These are phyloP conservation scores for Craspedostauros australis DNA, from an alignment of 108 stramenopile genomes.

Conservation along the genomic window DNA sequence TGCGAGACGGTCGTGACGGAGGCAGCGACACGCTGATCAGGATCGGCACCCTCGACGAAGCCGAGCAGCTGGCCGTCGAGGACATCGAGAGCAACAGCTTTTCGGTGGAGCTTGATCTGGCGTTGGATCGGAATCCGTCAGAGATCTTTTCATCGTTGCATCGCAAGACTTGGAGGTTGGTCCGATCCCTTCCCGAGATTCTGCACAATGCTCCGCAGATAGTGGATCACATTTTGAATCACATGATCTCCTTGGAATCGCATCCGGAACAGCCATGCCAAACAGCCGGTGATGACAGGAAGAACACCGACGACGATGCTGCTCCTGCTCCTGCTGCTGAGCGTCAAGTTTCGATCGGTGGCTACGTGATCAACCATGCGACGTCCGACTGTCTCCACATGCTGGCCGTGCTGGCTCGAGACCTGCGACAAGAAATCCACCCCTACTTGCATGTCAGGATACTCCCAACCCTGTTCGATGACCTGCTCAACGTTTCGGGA, in stretches of 20 bases:
- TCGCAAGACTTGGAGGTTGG: slow-evolving; percentile 55
- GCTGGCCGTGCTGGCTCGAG: slow-evolving; percentile 71
- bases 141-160: slow-evolving; percentile 62
- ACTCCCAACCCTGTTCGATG: slow-evolving; percentile 64
- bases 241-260: slow-evolving; percentile 46
- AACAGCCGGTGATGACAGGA: not conserved
- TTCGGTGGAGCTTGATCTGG: slow-evolving; percentile 64
- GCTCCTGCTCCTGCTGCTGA: too few relatives aligned
- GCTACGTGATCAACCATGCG: slow-evolving; percentile 62
- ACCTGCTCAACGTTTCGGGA: slow-evolving; percentile 63
- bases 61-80: slow-evolving; percentile 15
- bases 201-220: slow-evolving; percentile 64
- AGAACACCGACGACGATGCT: not conserved
- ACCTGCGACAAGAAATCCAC: slow-evolving; percentile 81
- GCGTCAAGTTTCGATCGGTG: slow-evolving; percentile 3
- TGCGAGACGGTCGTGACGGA: slow-evolving; percentile 9
- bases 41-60: not conserved
- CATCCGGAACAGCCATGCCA: slow-evolving; percentile 17
- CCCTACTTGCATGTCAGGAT: slow-evolving; percentile 53
- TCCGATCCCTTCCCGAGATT: slow-evolving; percentile 73
- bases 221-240: slow-evolving; percentile 51
- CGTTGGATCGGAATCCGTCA: slow-evolving; percentile 75
- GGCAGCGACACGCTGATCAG: slow-evolving; percentile 4
- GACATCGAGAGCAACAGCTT: slow-evolving; percentile 49
- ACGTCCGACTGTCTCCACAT: slow-evolving; percentile 83